These are phyloP conservation scores for Geum urbanum DNA, from an alignment of 306 rosid species.

Conservation along the genomic window DNA sequence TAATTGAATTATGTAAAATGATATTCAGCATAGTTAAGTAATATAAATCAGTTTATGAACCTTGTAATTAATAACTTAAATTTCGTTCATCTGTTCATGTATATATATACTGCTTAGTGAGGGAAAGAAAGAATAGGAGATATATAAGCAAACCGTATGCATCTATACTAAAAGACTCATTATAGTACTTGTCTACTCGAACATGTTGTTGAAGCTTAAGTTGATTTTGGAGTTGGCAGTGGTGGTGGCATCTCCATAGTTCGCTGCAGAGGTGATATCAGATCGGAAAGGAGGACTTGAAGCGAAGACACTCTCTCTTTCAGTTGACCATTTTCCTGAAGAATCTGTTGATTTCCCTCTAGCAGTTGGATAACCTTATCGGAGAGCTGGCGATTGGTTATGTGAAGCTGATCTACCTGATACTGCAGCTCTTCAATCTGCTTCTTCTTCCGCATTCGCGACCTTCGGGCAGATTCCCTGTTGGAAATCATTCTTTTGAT, in stretches of 20 bases:
- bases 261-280: conserved; percentile 26
- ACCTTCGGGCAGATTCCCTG: conserved; percentile 42
- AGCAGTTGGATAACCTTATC: conserved; percentile 36
- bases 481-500: conserved; percentile 47
- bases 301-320: conserved; percentile 45
- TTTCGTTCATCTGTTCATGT: neutral
- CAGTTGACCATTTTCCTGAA: conserved; percentile 45
- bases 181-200: neutral
- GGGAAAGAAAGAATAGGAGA: neutral
- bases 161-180: neutral
- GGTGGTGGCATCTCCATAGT: conserved; percentile 21
- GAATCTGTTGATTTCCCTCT: conserved; percentile 42
- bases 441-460: conserved; percentile 43
- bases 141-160: neutral
- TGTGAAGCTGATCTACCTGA: conserved; percentile 35
- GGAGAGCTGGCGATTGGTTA: conserved; percentile 36
- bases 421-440: conserved; percentile 44
- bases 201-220: conserved; percentile 13
- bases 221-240: conserved; percentile 19
- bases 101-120: neutral
- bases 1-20: neutral
- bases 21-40: neutral
- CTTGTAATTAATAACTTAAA: neutral
- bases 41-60: neutral
- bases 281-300: conserved; percentile 30